A percentile compares a stretch with the other conserved stretches of the same genome.
Evolutionary conservation across 2,329 filamentous ascomycete species (phyloP).

Genomic region (Cladophialophora exuberans): DNA sequence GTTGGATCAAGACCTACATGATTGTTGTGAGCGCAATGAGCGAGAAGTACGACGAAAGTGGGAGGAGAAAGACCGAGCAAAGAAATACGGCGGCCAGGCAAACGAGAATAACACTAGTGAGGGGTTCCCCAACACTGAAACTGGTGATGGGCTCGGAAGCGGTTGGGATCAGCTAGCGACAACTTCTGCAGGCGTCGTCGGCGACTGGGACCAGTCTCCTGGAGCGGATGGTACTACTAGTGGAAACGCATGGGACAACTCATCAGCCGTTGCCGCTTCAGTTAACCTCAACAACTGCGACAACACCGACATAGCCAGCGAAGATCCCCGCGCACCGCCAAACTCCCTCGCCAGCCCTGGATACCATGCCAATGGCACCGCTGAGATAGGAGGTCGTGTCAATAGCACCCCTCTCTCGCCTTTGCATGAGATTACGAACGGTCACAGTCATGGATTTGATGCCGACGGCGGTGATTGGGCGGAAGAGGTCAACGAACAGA

Average conservation of each 20-base stretch:
- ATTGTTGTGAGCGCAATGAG: slow-evolving; percentile 27
- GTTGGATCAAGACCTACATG: slow-evolving; percentile 26
- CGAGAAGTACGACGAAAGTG: slow-evolving; percentile 21
- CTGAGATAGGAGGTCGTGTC: background rate
- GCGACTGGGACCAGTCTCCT: background rate
- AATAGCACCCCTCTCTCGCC: background rate
- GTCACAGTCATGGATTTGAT: slow-evolving; percentile 1
- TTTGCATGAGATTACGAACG: slow-evolving; percentile 8
- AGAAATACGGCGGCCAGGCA: slow-evolving; percentile 2
- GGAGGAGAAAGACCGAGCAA: slow-evolving; percentile 23
- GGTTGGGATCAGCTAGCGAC: background rate
- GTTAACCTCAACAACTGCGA: slow-evolving; percentile 5
- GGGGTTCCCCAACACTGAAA: too few relatives aligned
- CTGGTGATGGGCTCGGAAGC: background rate
- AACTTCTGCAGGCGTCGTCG: background rate
- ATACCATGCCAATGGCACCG: background rate
- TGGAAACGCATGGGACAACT: slow-evolving; percentile 7
- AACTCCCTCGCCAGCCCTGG: slow-evolving; percentile 3
- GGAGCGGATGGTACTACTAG: background rate
- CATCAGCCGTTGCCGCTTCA: background rate
- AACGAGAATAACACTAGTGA: too few relatives aligned
- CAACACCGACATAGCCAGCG: background rate
- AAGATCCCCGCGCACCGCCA: slow-evolving; percentile 1
- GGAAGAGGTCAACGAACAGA: slow-evolving; percentile 23
- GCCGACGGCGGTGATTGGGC: slow-evolving; percentile 23